Evolutionary conservation across 495 filamentous ascomycete species (phyloP).

Genomic region (Xylaria bambusicola): DNA sequence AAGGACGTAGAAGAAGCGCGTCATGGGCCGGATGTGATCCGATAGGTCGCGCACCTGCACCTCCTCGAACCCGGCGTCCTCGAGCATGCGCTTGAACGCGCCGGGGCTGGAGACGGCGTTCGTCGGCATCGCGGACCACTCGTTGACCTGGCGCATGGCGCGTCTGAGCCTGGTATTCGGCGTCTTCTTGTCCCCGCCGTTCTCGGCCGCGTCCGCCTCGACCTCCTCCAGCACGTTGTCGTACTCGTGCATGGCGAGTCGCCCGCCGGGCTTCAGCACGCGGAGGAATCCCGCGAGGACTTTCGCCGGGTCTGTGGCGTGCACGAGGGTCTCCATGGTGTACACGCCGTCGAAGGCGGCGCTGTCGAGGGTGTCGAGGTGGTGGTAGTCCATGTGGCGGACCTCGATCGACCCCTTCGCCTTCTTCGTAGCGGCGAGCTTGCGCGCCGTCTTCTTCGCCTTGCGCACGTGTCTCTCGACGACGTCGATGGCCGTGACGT

Average conservation of each 20-base stretch:
- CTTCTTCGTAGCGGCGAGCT: background rate
- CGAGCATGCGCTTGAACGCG: slow-evolving; percentile 24
- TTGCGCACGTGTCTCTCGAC: slow-evolving; percentile 7
- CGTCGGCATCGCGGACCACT: slow-evolving; percentile 14
- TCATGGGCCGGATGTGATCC: slow-evolving; percentile 18
- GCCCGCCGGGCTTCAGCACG: slow-evolving; percentile 8
- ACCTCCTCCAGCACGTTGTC: slow-evolving; percentile 2
- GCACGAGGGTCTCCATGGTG: slow-evolving; percentile 18
- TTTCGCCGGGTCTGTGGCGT: slow-evolving; percentile 8
- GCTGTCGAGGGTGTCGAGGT: slow-evolving; percentile 6
- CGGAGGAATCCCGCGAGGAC: slow-evolving; percentile 10
- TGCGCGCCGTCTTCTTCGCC: slow-evolving; percentile 4
- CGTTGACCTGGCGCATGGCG: slow-evolving; percentile 8
- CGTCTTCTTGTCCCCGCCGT: background rate
- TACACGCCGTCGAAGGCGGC: slow-evolving; percentile 11
- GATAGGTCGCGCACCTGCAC: slow-evolving; percentile 22
- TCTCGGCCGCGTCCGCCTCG: background rate
- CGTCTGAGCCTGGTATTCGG: background rate
- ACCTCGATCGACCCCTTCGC: background rate
- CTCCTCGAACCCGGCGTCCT: slow-evolving; percentile 33
- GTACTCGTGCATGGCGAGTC: slow-evolving; percentile 14
- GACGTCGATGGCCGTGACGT: slow-evolving; percentile 10
- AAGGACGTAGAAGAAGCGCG: slow-evolving; percentile 13
- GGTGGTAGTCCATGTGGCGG: slow-evolving; percentile 15
- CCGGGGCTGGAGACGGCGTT: slow-evolving; percentile 13